Base-by-base conservation (phyloP, 2,329 filamentous ascomycete genomes). In the Elsinoe arachidis region DNA sequence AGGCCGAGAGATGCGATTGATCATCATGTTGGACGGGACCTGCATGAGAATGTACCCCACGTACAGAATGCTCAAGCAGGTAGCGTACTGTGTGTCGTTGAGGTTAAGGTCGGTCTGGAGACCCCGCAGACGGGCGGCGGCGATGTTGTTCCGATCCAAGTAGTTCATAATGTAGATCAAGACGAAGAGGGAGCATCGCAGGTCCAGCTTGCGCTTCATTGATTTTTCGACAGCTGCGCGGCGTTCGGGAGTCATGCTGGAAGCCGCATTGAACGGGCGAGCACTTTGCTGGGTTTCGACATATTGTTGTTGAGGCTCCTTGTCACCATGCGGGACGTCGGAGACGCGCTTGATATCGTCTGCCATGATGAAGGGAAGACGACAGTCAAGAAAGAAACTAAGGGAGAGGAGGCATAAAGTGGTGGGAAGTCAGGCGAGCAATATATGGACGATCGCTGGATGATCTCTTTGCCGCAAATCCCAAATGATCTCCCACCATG, bases 141-240 rank as follows among this genome's bases (percentile, higher is more conserved):
- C 83, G 61, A 87, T 85, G 68, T 87, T 56, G 56, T 68, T 69
- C 65, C 65, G 37, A 62, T 84, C 81, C 11, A 86, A 70, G 69
- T 88, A 90, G 71, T 90, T 89, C 73, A 87, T 77, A 67, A 90
- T 87, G 66, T 89, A 90, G 73, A 90, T 87, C 62, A 89, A 68
- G 49, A 90, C 81, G 58, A 90, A 74, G 71, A 84, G 83, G 0
- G 85, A 74, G 69, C 90, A 59, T 54, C 86, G 78, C 17, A 78
- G 64, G 66, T 90, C 87, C 56, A 90, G 83, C 72, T 89, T 90
- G 63, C 83, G 80, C 67, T 84, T 80, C 64, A 90, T 73, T 17
- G 71, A 76, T 54, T 70, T 74, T 65, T 88, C 85, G 26, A 53
- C 49, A 17, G 49, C 49, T 12, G 49, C 49, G 49, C 49, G 49